phyloP scores from a whole-genome alignment of 2,329 filamentous ascomycete genomes.

The Ophiostoma tasmaniense region DNA sequence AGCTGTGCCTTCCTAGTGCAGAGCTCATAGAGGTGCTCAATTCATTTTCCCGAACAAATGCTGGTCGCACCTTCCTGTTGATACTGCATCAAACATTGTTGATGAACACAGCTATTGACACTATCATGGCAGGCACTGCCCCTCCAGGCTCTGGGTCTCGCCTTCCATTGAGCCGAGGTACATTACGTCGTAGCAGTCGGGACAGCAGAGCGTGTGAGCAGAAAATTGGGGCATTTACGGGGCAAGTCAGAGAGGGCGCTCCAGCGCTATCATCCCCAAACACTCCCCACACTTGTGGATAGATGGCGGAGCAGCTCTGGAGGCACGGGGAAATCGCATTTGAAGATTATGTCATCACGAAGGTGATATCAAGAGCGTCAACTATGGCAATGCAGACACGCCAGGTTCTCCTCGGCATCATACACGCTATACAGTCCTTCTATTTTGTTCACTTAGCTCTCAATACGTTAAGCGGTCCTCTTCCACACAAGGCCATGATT shows the following conservation, averaged over 20 bases:
- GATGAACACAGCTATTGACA: neutral
- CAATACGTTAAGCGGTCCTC: neutral
- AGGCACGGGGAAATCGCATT: conserved; percentile 1
- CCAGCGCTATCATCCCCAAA: neutral
- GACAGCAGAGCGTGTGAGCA: neutral
- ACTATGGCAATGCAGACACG: too few relatives aligned
- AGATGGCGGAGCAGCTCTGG: neutral
- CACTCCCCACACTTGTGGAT: conserved; percentile 3
- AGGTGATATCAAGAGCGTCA: neutral
- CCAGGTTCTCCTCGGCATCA: too few relatives aligned
- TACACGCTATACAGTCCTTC: too few relatives aligned
- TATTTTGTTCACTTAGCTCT: too few relatives aligned
- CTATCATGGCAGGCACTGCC: neutral
- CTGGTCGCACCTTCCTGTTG: neutral
- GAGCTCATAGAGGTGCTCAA: neutral
- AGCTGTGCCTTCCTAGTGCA: neutral
- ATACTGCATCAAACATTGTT: neutral
- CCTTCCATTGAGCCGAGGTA: conserved; percentile 19
- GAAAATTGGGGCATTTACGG: neutral
- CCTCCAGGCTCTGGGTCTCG: conserved; percentile 4
- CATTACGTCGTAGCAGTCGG: neutral
- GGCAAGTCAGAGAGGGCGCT: neutral
- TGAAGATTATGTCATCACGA: neutral
- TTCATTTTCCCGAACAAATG: neutral
- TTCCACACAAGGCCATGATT: neutral